Conservation (phyloP, 805 yeast genomes). For the Candida maris region DNA sequence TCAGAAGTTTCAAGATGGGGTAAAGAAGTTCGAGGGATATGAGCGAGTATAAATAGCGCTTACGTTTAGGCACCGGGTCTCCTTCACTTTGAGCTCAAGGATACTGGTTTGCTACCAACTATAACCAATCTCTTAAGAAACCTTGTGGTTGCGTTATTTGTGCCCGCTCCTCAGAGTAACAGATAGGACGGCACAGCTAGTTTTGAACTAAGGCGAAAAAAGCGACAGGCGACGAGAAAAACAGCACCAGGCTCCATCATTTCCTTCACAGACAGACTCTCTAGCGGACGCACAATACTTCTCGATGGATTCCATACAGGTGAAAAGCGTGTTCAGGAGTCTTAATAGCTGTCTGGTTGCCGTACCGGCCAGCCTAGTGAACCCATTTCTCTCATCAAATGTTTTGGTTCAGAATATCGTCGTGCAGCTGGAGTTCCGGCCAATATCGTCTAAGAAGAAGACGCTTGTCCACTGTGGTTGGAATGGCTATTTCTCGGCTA, state of each 20-base stretch:
- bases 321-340: slow-evolving; percentile 20
- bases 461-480: slow-evolving; percentile 25
- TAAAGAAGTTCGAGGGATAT: background rate
- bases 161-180: too few species aligned
- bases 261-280: too few species aligned
- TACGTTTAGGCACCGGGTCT: too few species aligned
- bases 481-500: slow-evolving; percentile 27
- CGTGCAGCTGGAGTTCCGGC: slow-evolving; percentile 26
- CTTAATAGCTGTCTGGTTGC: slow-evolving; percentile 33
- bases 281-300: too few species aligned
- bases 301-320: slow-evolving; percentile 23
- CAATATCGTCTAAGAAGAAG: slow-evolving; percentile 12
- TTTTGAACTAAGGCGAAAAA: too few species aligned
- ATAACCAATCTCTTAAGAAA: too few species aligned
- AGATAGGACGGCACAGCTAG: too few species aligned
- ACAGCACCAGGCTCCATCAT: too few species aligned
- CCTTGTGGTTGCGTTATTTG: too few species aligned
- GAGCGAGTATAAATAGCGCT: background rate
- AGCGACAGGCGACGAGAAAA: too few species aligned
- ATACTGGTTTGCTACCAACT: too few species aligned
- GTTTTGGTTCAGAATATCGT: slow-evolving; percentile 39
- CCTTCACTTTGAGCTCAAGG: background rate
- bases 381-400: slow-evolving; percentile 36
- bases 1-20: slow-evolving; percentile 1
- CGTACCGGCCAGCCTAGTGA: slow-evolving; percentile 35